Percentiles rank a stretch among this genome's conserved stretches.
Evolutionary conservation across 2,329 filamentous ascomycete species (phyloP).

Genomic region (Pseudovirgaria hyperparasitica): DNA sequence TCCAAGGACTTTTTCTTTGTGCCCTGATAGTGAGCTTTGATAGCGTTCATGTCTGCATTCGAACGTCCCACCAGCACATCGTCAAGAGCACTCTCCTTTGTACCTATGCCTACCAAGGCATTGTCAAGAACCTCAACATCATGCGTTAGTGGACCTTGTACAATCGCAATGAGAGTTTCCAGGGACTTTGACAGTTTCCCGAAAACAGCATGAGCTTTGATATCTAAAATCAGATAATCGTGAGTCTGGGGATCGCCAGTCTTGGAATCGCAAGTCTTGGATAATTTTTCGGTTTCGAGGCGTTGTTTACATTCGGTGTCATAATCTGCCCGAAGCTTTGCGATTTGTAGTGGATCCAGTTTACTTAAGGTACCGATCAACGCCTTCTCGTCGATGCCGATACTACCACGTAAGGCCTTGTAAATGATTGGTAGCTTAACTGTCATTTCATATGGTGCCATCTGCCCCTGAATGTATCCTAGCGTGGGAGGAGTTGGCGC

Average conservation of each 20-base stretch:
- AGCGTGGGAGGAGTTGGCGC: slow-evolving; percentile 50
- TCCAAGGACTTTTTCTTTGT: slow-evolving; percentile 56
- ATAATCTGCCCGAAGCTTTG: slow-evolving; percentile 39
- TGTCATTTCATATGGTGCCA: slow-evolving; percentile 45
- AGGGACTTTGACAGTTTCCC: slow-evolving; percentile 59
- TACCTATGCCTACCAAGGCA: slow-evolving; percentile 68
- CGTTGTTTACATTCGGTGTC: slow-evolving; percentile 51
- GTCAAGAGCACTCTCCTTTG: slow-evolving; percentile 75
- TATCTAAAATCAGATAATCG: slow-evolving; percentile 56
- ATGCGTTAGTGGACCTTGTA: slow-evolving; percentile 64
- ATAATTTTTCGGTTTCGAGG: slow-evolving; percentile 53
- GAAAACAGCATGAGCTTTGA: slow-evolving; percentile 61
- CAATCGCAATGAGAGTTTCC: slow-evolving; percentile 62
- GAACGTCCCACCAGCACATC: slow-evolving; percentile 71
- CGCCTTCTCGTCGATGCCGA: slow-evolving; percentile 74
- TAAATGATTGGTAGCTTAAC: slow-evolving; percentile 60
- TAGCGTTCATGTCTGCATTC: slow-evolving; percentile 78
- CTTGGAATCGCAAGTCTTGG: slow-evolving; percentile 66
- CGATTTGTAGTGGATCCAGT: slow-evolving; percentile 68
- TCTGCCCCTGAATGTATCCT: slow-evolving; percentile 62
- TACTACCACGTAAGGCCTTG: slow-evolving; percentile 83
- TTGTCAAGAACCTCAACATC: slow-evolving; percentile 61
- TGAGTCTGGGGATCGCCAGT: too few species aligned
- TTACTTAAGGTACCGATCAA: slow-evolving; percentile 58
- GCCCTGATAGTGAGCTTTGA: slow-evolving; percentile 65